Evolutionary conservation across 1,284 basidiomycete genomes (phyloP), one percentile per base, ranked within the genome.

Genomic region (Rhodotorula sp.): DNA sequence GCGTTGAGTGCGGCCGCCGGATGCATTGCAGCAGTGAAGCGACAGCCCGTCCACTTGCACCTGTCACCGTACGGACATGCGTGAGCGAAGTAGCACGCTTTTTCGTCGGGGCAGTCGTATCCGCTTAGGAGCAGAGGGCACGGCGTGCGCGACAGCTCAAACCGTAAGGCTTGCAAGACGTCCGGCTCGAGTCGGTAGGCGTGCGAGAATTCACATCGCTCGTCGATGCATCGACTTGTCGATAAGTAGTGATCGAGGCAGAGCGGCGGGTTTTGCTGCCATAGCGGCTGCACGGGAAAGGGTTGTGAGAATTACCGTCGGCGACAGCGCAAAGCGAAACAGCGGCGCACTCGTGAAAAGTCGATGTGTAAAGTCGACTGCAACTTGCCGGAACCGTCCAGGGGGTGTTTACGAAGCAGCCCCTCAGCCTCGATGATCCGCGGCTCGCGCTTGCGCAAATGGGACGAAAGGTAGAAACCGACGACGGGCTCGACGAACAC

Each of bases 181-280:
- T 44, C 45, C 2, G 23, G 61, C 17, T 61, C 53, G 44, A 73
- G 45, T 3, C 53, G 25, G 57, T 73, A 73, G 4, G 46, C 25
- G 50, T 73, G 71, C 13, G 59, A 60, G 52, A 64, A 67, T 19
- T 45, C 7, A 53, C 71, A 73, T 1, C 50, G 41, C 49, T 73
- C 71, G 52, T 61, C 60, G 27, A 17, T 7, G 34, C 61, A 64
- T 27, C 64, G 64, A 1, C n/a, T 17, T 1, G 25, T 14, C 14
- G 64, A 48, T 25, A 64, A 60, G 49, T 73, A 70, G 44, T 52
- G 57, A 46, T 66, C 56, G 48, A 73, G 61, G 58, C 71, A 73
- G n/a, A 73, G 56, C 0, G 64, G 71, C 7, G 67, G 71, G 16
- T 42, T 34, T 27, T 73, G 71, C 19, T 58, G 46, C 41, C 48